A percentile compares a stretch with the other conserved stretches of the same genome.
phyloP scores from a whole-genome alignment of 2,329 filamentous ascomycete species.

The Sporothrix variecibatus region DNA sequence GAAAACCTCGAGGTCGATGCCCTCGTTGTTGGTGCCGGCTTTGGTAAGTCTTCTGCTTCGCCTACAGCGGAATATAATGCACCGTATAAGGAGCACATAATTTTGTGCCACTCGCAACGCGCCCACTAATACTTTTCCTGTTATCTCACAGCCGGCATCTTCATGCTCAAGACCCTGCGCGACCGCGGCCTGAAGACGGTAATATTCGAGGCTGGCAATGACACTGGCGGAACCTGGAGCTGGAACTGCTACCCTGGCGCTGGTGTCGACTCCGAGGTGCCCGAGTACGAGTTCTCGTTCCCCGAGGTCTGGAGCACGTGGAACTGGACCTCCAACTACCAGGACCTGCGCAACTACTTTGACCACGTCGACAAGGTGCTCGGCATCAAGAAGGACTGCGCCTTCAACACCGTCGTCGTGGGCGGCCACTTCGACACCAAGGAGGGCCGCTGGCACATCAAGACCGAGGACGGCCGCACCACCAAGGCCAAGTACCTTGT shows the following conservation, averaged over 20 bases:
- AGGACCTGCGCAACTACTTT: slow-evolving; percentile 60
- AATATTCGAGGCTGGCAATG: slow-evolving; percentile 55
- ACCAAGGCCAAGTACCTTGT: slow-evolving; percentile 55
- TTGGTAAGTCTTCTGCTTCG: slow-evolving; percentile 35
- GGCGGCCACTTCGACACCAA: slow-evolving; percentile 53
- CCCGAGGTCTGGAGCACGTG: slow-evolving; percentile 56
- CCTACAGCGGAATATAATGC: not conserved
- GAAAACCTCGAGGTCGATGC: slow-evolving; percentile 48
- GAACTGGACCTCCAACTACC: slow-evolving; percentile 55
- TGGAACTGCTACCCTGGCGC: slow-evolving; percentile 60
- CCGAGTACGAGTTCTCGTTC: slow-evolving; percentile 56
- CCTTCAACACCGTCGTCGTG: slow-evolving; percentile 58
- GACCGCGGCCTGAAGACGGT: slow-evolving; percentile 51
- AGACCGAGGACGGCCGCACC: slow-evolving; percentile 51
- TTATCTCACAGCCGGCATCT: slow-evolving; percentile 45
- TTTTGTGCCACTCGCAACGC: not conserved
- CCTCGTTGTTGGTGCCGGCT: slow-evolving; percentile 49
- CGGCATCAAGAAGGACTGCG: slow-evolving; percentile 57
- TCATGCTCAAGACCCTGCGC: slow-evolving; percentile 54
- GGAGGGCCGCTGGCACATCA: slow-evolving; percentile 51
- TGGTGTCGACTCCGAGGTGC: slow-evolving; percentile 55
- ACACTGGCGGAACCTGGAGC: slow-evolving; percentile 56
- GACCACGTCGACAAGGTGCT: slow-evolving; percentile 59
- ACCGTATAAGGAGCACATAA: not conserved
- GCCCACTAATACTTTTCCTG: not conserved